Evolutionary conservation across 164 flowering plant species (phyloP).

Genomic region (Macadamia tetraphylla): DNA sequence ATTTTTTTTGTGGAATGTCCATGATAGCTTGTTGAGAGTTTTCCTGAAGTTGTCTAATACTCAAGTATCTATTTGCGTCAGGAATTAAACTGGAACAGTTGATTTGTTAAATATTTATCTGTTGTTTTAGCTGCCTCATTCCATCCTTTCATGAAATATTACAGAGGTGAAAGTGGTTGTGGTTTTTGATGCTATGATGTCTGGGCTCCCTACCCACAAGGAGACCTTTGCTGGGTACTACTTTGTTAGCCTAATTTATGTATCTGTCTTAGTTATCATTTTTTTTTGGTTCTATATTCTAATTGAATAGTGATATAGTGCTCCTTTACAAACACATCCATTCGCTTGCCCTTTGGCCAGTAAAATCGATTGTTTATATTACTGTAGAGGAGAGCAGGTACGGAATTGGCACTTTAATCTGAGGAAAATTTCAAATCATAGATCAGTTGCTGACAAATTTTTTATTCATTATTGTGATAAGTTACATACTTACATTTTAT

Average conservation of each 20-base stretch:
- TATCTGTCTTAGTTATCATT: background rate
- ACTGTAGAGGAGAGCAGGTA: no score
- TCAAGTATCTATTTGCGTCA: background rate
- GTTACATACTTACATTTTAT: no score
- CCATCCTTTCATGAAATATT: conserved; percentile 17
- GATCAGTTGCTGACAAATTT: no score
- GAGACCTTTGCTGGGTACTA: conserved; percentile 78
- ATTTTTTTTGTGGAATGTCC: background rate
- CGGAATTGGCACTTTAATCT: no score
- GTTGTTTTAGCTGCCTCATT: conserved; percentile 8
- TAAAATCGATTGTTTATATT: no score
- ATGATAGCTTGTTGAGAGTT: background rate
- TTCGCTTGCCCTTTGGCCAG: background rate
- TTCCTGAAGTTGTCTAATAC: background rate
- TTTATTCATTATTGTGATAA: no score
- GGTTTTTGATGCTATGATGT: conserved; percentile 94
- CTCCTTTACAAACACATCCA: background rate
- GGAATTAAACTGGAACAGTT: background rate
- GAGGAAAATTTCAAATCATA: no score
- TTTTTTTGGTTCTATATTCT: background rate
- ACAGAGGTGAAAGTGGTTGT: conserved; percentile 93
- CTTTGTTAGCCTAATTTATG: background rate
- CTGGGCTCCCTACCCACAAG: conserved; percentile 83
- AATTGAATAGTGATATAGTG: background rate
- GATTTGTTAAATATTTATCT: background rate